Evolutionary conservation across 148 eudicot species (phyloP), one percentile per base, ranked within the genome.

Genomic region (Diospyros lotus): DNA sequence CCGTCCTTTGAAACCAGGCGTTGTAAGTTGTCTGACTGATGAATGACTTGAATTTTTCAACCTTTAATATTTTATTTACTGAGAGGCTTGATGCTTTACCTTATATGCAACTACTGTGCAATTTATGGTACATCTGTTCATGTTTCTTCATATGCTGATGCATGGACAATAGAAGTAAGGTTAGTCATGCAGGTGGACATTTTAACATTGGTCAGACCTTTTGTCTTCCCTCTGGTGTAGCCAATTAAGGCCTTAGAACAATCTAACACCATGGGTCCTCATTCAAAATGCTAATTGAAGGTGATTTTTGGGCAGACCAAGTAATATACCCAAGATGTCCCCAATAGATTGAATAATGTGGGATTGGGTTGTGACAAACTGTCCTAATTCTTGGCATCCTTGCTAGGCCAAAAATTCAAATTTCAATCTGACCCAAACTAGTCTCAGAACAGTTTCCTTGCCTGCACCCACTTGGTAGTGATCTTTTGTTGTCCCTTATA

Each of bases 1-100:
- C 81, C 87, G 93, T 71, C 84, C 92, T 75, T 72, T 94, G 80
- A 56, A 87, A 86, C 92, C 97, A 59, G 97, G 98, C 69, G 92
- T 89, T 76, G 98, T 94, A 76, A 90, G 97, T 88, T 68, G 59
- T 73, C 43, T 10, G 58, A 45, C 64, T 64, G 51, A 77, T 63
- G 64, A 71, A 15, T 63, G 46, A 72, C 8, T 72, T 55, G 44
- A 73, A 66, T 58, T 38, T 78, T 78, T 65, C 45, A 55, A 54
- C 40, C 58, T 66, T 3, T 42, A 8, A 45, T 41, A 50, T 54
- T 44, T 66, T 45, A 43, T 17, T 48, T 17, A 45, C 43, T 4
- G 6, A 67, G 6, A 45, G 63, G 14, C 4, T 43, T n/a, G 51
- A 52, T 46, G 78, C 10, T 45, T 42, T 73, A 48, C 65, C 54